These are phyloP conservation scores for Carex myosuroides DNA, from an alignment of 176 grass and related monocot genomes.

Conservation along the genomic window DNA sequence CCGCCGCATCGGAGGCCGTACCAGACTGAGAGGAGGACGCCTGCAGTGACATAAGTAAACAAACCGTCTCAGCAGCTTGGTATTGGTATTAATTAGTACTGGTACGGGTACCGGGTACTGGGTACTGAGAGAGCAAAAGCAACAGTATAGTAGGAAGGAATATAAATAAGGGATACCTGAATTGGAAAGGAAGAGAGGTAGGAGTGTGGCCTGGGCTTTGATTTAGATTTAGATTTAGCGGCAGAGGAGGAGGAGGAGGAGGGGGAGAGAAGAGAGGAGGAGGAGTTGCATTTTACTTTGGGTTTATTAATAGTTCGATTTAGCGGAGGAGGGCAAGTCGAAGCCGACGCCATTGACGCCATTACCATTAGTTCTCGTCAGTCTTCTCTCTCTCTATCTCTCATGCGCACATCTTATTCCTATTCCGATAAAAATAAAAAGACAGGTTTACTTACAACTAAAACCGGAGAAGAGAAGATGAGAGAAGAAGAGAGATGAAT, in stretches of 20 bases:
- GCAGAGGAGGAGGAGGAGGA: too few relatives aligned
- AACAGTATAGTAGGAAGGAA: neutral
- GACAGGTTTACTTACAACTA: too few relatives aligned
- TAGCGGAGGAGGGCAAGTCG: neutral
- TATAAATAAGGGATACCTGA: neutral
- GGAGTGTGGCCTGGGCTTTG: neutral
- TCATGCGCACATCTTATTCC: too few relatives aligned
- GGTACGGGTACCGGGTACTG: neutral
- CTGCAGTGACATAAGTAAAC: conserved; percentile 10
- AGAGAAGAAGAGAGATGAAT: too few relatives aligned
- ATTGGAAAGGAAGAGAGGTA: neutral
- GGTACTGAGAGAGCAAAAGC: neutral
- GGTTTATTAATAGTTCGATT: neutral
- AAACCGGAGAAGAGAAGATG: too few relatives aligned
- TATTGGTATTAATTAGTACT: neutral
- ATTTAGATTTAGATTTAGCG: neutral
- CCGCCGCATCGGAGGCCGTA: conserved; percentile 24
- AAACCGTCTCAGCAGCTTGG: neutral
- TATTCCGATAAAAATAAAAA: too few relatives aligned
- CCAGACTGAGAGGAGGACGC: conserved; percentile 38
- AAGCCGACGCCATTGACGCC: too few relatives aligned
- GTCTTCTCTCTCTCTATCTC: too few relatives aligned
- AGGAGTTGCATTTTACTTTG: neutral
- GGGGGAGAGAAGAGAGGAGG: neutral
- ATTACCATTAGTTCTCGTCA: too few relatives aligned